These are phyloP conservation scores for Panaeolus papilionaceus DNA, from an alignment of 768 basidiomycete species.

Conservation along the genomic window DNA sequence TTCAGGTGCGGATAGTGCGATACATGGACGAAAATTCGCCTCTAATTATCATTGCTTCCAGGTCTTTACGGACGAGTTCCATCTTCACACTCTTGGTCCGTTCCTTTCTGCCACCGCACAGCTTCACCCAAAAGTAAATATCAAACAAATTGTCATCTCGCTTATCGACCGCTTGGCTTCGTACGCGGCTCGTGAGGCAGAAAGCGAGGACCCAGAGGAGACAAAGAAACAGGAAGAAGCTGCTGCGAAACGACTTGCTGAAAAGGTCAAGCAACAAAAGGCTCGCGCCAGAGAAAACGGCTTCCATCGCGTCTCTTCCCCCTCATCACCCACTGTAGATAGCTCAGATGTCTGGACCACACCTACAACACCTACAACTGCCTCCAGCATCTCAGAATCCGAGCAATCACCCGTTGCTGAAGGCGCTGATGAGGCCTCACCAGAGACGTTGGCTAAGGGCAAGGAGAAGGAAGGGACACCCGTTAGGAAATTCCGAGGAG, in stretches of 20 bases:
- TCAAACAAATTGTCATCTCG: conserved; percentile 97
- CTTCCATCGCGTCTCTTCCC: conserved; percentile 37
- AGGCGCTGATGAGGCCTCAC: not conserved
- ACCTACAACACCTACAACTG: conserved; percentile 43
- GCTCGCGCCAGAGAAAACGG: conserved; percentile 63
- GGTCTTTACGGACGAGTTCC: conserved; percentile 99
- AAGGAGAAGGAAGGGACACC: conserved; percentile 64
- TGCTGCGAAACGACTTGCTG: conserved; percentile 85
- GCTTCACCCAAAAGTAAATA: conserved; percentile 97
- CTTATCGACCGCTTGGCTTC: conserved; percentile 95
- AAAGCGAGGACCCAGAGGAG: conserved; percentile 95
- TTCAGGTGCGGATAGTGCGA: conserved; percentile 69
- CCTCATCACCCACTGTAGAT: conserved; percentile 40
- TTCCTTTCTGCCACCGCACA: conserved; percentile 97
- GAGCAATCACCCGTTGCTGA: conserved; percentile 36
- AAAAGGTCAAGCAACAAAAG: conserved; percentile 82
- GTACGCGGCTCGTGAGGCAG: conserved; percentile 96
- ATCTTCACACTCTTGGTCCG: conserved; percentile 92
- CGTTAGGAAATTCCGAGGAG: conserved; percentile 89
- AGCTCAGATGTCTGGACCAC: conserved; percentile 54
- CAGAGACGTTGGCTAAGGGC: conserved; percentile 47
- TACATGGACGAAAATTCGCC: not conserved
- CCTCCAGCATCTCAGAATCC: conserved; percentile 35
- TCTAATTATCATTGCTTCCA: conserved; percentile 35
- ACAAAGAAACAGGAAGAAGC: conserved; percentile 93